Conservation (phyloP, 202 grass and related monocot species). For the Bolboschoenoplectus hybrid region DNA sequence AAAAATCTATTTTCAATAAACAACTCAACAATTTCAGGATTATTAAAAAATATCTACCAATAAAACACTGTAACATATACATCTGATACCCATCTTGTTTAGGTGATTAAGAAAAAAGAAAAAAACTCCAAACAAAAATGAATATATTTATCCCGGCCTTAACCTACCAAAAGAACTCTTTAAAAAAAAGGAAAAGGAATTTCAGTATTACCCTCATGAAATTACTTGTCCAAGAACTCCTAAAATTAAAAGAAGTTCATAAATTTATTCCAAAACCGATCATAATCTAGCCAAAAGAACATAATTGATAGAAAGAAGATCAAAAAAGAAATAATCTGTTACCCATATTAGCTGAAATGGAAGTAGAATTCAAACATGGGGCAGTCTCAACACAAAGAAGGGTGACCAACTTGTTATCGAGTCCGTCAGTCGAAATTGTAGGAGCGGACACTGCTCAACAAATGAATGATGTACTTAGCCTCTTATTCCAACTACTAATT, state of each 20-base stretch:
- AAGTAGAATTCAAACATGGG: background rate
- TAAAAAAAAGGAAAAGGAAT: background rate
- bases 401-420: background rate
- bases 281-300: background rate
- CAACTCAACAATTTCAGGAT: background rate
- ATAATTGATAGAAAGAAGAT: background rate
- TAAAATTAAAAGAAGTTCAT: background rate
- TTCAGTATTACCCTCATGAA: background rate
- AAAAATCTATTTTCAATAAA: background rate
- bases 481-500: slow-evolving; percentile 1
- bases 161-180: background rate
- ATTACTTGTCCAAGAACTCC: background rate
- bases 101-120: background rate
- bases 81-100: background rate
- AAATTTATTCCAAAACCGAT: background rate
- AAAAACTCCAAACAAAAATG: background rate
- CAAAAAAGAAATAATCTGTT: background rate
- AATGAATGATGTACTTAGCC: background rate
- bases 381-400: background rate
- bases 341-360: background rate
- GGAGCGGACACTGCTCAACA: background rate
- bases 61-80: background rate
- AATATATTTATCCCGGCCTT: background rate
- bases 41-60: background rate
- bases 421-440: background rate